Evolutionary conservation across 2,329 filamentous ascomycete genomes (phyloP).

Genomic region (Tolypocladium inflatum): DNA sequence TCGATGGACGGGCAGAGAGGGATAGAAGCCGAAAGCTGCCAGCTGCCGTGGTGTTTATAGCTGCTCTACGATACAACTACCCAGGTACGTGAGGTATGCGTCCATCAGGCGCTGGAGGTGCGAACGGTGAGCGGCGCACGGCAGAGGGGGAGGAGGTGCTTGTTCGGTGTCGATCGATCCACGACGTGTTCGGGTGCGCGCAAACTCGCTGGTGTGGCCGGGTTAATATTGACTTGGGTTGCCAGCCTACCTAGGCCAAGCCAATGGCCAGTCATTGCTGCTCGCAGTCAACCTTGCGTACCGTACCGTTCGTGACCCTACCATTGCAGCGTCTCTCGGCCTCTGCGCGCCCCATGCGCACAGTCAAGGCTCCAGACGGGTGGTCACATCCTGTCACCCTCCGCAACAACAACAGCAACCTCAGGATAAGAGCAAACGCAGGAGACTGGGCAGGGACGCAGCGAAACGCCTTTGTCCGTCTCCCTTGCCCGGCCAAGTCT

Average conservation of each 20-base stretch:
- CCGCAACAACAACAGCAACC: background rate
- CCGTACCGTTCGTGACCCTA: background rate
- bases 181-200: background rate
- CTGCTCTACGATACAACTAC: background rate
- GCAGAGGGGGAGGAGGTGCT: background rate
- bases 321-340: background rate
- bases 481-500: background rate
- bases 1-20: background rate
- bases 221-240: background rate
- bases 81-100: background rate
- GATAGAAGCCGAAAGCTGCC: background rate
- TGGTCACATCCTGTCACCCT: background rate
- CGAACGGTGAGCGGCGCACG: background rate
- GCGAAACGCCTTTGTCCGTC: background rate
- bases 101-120: background rate
- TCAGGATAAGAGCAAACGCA: background rate
- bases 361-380: background rate
- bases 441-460: background rate
- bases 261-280: background rate
- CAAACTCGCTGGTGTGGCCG: background rate
- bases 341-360: background rate
- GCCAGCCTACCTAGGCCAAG: background rate
- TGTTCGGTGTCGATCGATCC: background rate
- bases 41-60: background rate
- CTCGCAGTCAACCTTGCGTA: background rate